Evolutionary conservation across 2,329 filamentous ascomycete species (phyloP), one percentile per base, ranked within the genome.

Genomic region (Ophiostoma tasmaniense): DNA sequence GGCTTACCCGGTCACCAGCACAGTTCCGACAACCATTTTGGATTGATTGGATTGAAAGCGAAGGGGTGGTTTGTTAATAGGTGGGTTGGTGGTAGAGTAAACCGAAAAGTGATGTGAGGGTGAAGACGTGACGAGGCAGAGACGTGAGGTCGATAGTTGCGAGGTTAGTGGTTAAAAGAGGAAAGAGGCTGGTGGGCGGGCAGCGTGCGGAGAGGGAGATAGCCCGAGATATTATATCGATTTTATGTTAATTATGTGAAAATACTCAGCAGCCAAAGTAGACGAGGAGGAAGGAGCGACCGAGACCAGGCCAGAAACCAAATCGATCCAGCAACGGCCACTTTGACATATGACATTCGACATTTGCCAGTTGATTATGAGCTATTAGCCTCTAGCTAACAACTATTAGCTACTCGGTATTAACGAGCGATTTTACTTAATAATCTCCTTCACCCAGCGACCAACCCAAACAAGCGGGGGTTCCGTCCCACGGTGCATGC

Each of bases 1-100:
- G 75, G 74, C 88, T 83, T 88, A 97, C 93, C 93, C 93, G 76
- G 93, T 93, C 78, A 97, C 88, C 76, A 97, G 87, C 77, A 97
- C 92, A 72, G 93, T 95, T 82, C 92, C 92, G 74, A 91, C 85
- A 78, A 89, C 81, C 92, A 96, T 96, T 73, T 82, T 74, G 71
- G 71, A 70, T 70, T 69, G 68, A 55, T 64, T 45, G 33, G 33
- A 33, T 33, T 33, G 68, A 55, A 39, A 35, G 28, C 3, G 20
- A 20, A 37, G 42, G 11, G 33, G 6, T 39, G 30, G 8, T 17
- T 8, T 11, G 37, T 42, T 4, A n/a, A 5, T 70, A 61, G 33
- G 14, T 22, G 22, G 52, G 5, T 3, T 20, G 42, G 6, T 55
- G 62, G 28, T 20, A 3, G 52, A 30, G 35, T 64, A 39, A 39